Base-by-base conservation (phyloP, 2,329 filamentous ascomycete species). In the Penicillium verrucosum region DNA sequence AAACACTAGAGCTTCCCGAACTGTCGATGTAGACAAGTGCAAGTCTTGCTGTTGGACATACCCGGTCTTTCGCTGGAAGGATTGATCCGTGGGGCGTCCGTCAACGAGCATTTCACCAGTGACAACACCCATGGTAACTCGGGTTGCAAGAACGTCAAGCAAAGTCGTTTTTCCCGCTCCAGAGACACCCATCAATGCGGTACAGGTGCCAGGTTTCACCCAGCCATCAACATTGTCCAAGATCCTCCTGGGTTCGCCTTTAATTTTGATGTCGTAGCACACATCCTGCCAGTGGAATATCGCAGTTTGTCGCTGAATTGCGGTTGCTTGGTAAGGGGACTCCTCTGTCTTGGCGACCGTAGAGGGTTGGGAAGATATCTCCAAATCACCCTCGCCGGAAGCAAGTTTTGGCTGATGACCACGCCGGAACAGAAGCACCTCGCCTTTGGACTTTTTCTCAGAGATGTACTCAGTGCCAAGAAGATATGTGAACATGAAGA, bases 1-100 rank as follows among this genome's bases (percentile, higher is more conserved):
- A 74, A 97, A 96, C 61, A 85, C 85, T 11, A 97, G 80, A 5
- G 91, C 90, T 73, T 96, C 92, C 56, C 92, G 85, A 40, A 96
- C 92, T 4, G 92, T 96, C 0, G 87, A 86, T 0, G 91, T 95
- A 34, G 86, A 80, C 37, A 95, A 80, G 71, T 96, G 92, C 7
- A 96, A 81, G 81, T 89, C 85, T 69, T 88, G 84, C 56, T 88
- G 85, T 62, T 88, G 85, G 0, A 86, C 85, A 62, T 88, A 88
- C 0, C 86, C 86, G 0, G 84, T 87, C 67, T 85, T 85, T 7
- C 86, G 78, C 57, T 87, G 85, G 60, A 88, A 88, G 16, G 43
- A 48, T 79, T 82, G 8, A 60, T 84, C 82, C 0, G 82, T 76
- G 0, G 80, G 77, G 54, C 75, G 80, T 5, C 85, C 85, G 59